These are phyloP conservation scores for Camellia lanceoleosa DNA, from an alignment of 148 eudicot species.

Conservation along the genomic window DNA sequence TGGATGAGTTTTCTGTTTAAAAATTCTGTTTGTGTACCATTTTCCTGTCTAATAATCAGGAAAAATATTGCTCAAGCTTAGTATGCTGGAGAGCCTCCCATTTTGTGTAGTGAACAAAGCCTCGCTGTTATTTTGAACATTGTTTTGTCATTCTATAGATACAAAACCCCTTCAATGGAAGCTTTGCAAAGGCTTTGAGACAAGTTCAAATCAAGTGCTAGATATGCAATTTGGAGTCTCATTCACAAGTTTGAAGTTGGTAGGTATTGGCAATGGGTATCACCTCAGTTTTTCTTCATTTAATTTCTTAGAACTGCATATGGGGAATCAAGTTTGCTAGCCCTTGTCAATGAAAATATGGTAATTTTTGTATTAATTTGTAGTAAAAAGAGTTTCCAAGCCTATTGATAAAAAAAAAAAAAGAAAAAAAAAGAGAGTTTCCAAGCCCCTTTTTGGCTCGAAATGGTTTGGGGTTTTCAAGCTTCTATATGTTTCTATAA, in stretches of 20 bases:
- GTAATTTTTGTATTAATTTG: too few species aligned
- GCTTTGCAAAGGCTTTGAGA: slow-evolving; percentile 60
- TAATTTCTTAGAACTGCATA: not conserved
- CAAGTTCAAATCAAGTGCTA: slow-evolving; percentile 45
- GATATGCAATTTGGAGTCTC: slow-evolving; percentile 77
- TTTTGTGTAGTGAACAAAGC: not conserved
- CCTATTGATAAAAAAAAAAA: too few species aligned
- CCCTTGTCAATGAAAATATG: too few species aligned
- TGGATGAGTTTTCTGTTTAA: too few species aligned
- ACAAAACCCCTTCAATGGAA: slow-evolving; percentile 63
- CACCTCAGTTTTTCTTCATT: not conserved
- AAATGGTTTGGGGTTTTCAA: too few species aligned
- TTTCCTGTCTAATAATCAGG: too few species aligned
- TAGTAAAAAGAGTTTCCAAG: too few species aligned
- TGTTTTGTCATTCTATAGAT: slow-evolving; percentile 31
- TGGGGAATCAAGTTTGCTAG: too few species aligned
- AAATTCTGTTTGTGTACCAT: too few species aligned
- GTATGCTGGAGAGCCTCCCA: not conserved
- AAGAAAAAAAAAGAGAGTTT: too few species aligned
- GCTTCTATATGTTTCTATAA: too few species aligned
- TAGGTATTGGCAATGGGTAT: slow-evolving; percentile 26
- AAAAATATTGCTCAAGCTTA: not conserved
- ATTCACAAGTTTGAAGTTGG: slow-evolving; percentile 66
- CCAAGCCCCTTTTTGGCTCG: too few species aligned
- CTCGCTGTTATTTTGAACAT: not conserved